Percentiles rank a stretch among this genome's conserved stretches.
Conservation (phyloP, 2,329 filamentous ascomycete genomes). For the Ophiostoma novo-ulmi region DNA sequence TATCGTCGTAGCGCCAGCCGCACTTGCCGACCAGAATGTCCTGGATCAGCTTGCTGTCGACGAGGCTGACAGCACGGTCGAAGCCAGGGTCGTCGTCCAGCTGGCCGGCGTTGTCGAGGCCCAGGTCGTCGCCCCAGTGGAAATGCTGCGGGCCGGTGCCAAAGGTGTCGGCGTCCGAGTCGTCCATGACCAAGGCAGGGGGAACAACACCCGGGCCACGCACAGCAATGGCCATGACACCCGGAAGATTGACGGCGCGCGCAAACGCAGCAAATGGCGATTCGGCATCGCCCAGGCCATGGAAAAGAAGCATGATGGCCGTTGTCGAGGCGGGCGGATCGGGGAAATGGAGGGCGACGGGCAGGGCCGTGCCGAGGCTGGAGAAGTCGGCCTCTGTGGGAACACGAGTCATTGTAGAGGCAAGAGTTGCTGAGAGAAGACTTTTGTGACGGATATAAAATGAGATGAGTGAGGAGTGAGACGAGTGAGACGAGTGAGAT, state of each 20-base stretch:
- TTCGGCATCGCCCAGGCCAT: constrained; percentile 76
- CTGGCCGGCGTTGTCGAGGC: constrained; percentile 47
- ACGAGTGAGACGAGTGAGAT: not conserved
- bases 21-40: constrained; percentile 49
- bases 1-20: constrained; percentile 55
- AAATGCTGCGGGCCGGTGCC: constrained; percentile 37
- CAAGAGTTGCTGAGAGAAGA: not conserved
- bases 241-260: constrained; percentile 63
- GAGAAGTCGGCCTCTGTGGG: constrained; percentile 49
- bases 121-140: constrained; percentile 65
- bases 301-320: constrained; percentile 74
- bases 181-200: constrained; percentile 55
- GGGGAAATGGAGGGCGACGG: constrained; percentile 46
- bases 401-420: constrained; percentile 36
- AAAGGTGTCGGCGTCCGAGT: constrained; percentile 24
- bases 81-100: constrained; percentile 61
- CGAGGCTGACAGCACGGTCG: constrained; percentile 40
- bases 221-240: constrained; percentile 69
- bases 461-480: not conserved
- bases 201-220: constrained; percentile 65
- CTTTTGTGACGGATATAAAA: not conserved
- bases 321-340: constrained; percentile 57
- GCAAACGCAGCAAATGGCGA: constrained; percentile 64
- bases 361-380: constrained; percentile 40
- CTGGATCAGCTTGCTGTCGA: constrained; percentile 49